Conservation (phyloP, 495 filamentous ascomycete species). For the Penicillium macrosclerotiorum region DNA sequence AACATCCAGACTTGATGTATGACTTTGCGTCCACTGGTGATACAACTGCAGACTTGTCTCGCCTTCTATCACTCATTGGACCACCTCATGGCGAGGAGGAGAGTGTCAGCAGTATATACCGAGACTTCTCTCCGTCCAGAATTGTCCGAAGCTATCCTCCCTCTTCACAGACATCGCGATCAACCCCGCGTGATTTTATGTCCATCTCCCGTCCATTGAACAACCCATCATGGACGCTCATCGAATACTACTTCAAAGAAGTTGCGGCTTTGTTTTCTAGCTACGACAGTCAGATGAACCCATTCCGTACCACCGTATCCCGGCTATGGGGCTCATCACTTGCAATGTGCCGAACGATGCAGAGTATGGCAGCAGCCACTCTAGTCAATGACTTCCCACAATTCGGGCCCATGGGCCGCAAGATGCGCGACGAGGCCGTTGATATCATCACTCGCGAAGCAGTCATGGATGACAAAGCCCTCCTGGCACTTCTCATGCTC, state of each 20-base stretch:
- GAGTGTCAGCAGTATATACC: slow-evolving; percentile 17
- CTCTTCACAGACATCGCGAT: slow-evolving; percentile 9
- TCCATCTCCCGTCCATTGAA: slow-evolving; percentile 41
- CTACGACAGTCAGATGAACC: slow-evolving; percentile 58
- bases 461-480: slow-evolving; percentile 45
- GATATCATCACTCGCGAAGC: slow-evolving; percentile 47
- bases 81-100: slow-evolving; percentile 21
- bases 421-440: slow-evolving; percentile 52
- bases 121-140: slow-evolving; percentile 36
- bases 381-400: slow-evolving; percentile 56
- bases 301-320: slow-evolving; percentile 54
- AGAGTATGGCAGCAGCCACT: slow-evolving; percentile 61
- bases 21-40: slow-evolving; percentile 25
- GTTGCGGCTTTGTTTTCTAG: slow-evolving; percentile 57
- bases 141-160: slow-evolving; percentile 43
- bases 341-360: slow-evolving; percentile 58
- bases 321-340: slow-evolving; percentile 55
- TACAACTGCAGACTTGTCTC: slow-evolving; percentile 25
- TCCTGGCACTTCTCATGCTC: slow-evolving; percentile 53
- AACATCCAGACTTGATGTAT: slow-evolving; percentile 21
- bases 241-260: slow-evolving; percentile 61
- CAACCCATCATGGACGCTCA: slow-evolving; percentile 51
- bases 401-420: slow-evolving; percentile 48
- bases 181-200: slow-evolving; percentile 25
- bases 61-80: slow-evolving; percentile 30